A percentile compares a stretch with the other conserved stretches of the same genome.
These are phyloP conservation scores for Debaryomyces subglobosus DNA, from an alignment of 1,139 yeast species.

Conservation along the genomic window DNA sequence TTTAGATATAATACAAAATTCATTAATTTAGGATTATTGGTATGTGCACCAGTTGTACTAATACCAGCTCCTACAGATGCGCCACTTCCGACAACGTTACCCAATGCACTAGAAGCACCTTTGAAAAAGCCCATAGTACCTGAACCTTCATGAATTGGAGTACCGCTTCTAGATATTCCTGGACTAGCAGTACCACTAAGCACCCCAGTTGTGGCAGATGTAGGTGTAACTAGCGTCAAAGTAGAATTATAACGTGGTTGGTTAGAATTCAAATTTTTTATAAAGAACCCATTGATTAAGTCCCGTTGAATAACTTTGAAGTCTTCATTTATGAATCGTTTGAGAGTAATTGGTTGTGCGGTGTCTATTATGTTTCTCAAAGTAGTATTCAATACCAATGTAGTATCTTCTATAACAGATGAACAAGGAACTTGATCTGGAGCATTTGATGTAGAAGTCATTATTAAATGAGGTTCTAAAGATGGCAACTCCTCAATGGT, in stretches of 20 bases:
- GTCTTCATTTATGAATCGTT: constrained; percentile 46
- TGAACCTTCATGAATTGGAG: constrained; percentile 38
- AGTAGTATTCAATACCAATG: constrained; percentile 71
- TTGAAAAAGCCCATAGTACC: constrained; percentile 42
- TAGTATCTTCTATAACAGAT: constrained; percentile 84
- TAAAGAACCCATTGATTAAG: constrained; percentile 41
- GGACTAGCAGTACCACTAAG: constrained; percentile 26
- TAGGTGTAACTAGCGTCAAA: constrained; percentile 27
- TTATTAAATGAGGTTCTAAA: constrained; percentile 33
- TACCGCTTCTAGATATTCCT: constrained; percentile 31
- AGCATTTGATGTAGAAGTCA: constrained; percentile 15
- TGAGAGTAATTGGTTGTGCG: constrained; percentile 59
- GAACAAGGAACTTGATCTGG: constrained; percentile 71
- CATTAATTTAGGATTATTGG: constrained; percentile 41
- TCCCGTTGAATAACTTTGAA: constrained; percentile 38
- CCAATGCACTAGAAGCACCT: constrained; percentile 51
- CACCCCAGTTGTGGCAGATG: constrained; percentile 21
- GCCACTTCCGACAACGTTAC: constrained; percentile 45
- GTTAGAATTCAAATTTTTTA: constrained; percentile 57
- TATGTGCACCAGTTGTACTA: constrained; percentile 22
- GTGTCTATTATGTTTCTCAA: constrained; percentile 62
- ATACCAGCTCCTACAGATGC: constrained; percentile 22
- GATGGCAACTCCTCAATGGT: constrained; percentile 76
- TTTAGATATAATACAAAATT: constrained; percentile 60
- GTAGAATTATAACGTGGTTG: constrained; percentile 55